Evolutionary conservation across 108 stramenopile species (phyloP).

Genomic region (Nitzschia palea): DNA sequence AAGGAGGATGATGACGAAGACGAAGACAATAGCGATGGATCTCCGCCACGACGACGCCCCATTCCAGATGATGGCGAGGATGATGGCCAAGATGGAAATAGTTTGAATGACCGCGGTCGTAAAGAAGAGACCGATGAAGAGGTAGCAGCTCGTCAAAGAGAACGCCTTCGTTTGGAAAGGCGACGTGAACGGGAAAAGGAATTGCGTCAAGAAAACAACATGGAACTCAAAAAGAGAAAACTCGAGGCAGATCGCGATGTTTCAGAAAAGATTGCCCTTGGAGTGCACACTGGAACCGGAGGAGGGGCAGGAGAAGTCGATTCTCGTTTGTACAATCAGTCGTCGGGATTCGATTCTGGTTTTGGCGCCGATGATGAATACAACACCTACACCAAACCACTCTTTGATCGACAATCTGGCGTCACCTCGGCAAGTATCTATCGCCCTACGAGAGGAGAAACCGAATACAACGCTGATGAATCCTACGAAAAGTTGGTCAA

Average conservation of each 20-base stretch:
- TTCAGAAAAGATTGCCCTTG: conserved; percentile 97
- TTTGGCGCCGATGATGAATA: conserved; percentile 99
- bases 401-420: conserved; percentile 85
- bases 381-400: conserved; percentile 91
- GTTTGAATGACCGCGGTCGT: neutral
- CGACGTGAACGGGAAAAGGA: conserved; percentile 94
- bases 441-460: conserved; percentile 83
- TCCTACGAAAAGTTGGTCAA: conserved; percentile 72
- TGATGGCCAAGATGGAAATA: conserved; percentile 33
- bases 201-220: conserved; percentile 84
- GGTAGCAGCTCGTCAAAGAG: conserved; percentile 86
- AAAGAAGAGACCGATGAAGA: conserved; percentile 67
- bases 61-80: neutral
- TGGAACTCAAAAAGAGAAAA: conserved; percentile 79
- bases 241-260: conserved; percentile 94
- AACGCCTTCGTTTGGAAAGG: conserved; percentile 89
- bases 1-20: neutral
- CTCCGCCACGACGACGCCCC: neutral
- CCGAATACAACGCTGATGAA: conserved; percentile 77
- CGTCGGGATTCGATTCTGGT: conserved; percentile 92
- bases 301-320: conserved; percentile 89
- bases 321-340: conserved; percentile 94
- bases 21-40: conserved; percentile 1
- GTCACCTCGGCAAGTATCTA: conserved; percentile 89
- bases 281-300: conserved; percentile 90